A percentile compares a stretch with the other conserved stretches of the same genome.
These are phyloP conservation scores for Eucalyptus melliodora DNA, from an alignment of 345 rosid genomes.

Conservation along the genomic window DNA sequence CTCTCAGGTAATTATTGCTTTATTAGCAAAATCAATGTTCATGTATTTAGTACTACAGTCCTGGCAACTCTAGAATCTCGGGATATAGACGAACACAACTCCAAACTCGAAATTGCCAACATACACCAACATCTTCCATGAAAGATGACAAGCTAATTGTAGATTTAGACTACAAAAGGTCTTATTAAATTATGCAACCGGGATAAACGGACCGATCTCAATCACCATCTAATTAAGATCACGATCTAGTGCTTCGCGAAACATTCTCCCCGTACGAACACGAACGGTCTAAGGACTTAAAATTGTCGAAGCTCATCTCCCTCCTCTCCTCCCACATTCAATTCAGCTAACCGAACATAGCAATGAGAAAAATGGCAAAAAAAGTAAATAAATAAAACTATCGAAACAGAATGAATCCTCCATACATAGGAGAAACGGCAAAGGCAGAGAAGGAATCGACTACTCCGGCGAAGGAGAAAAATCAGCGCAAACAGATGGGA, in stretches of 20 bases:
- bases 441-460: neutral
- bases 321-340: neutral
- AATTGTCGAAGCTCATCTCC: neutral
- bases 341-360: neutral
- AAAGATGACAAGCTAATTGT: neutral
- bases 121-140: neutral
- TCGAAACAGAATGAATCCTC: neutral
- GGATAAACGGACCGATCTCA: neutral
- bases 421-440: neutral
- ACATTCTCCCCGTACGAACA: neutral
- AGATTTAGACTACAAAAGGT: neutral
- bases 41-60: neutral
- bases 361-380: neutral
- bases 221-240: neutral
- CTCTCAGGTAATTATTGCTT: neutral
- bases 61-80: neutral
- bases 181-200: neutral
- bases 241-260: fast-evolving
- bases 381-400: neutral
- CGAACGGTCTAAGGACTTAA: fast-evolving
- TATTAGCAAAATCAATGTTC: neutral
- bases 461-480: neutral
- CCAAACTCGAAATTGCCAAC: neutral
- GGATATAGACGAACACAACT: neutral
- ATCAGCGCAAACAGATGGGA: neutral